Evolutionary conservation across 2,329 filamentous ascomycete species (phyloP).

Genomic region (Colletotrichum costaricense): DNA sequence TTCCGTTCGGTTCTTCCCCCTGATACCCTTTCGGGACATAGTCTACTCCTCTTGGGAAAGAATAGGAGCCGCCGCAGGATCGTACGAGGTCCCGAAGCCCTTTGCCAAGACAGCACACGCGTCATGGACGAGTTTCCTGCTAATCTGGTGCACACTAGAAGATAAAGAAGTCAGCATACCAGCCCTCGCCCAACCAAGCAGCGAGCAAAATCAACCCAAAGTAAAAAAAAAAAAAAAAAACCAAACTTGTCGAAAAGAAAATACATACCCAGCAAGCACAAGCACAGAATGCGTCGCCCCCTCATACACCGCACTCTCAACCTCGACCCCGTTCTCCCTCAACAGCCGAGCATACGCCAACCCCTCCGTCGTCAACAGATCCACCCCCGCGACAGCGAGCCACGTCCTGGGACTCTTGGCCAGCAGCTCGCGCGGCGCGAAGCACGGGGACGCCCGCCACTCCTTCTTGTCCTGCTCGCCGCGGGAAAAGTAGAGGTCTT

Average conservation of each 20-base stretch:
- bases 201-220: not conserved
- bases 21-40: no score
- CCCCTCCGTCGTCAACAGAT: conserved; percentile 47
- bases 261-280: conserved; percentile 24
- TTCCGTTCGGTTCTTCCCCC: no score
- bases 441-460: conserved; percentile 48
- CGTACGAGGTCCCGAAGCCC: conserved; percentile 13
- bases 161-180: not conserved
- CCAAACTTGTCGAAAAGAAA: no score
- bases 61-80: not conserved
- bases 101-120: conserved; percentile 9
- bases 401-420: conserved; percentile 44
- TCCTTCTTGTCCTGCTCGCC: conserved; percentile 37
- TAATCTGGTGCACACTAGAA: conserved; percentile 9
- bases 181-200: not conserved
- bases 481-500: conserved; percentile 46
- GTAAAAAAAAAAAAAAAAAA: not conserved
- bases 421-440: conserved; percentile 41
- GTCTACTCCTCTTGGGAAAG: not conserved
- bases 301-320: conserved; percentile 10
- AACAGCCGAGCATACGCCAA: conserved; percentile 43
- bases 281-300: conserved; percentile 25
- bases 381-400: conserved; percentile 46
- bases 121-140: conserved; percentile 17
- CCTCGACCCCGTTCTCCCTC: conserved; percentile 9